A percentile compares a stretch with the other conserved stretches of the same genome.
Evolutionary conservation across 2,329 filamentous ascomycete genomes (phyloP).

Genomic region (Fusarium nanum): DNA sequence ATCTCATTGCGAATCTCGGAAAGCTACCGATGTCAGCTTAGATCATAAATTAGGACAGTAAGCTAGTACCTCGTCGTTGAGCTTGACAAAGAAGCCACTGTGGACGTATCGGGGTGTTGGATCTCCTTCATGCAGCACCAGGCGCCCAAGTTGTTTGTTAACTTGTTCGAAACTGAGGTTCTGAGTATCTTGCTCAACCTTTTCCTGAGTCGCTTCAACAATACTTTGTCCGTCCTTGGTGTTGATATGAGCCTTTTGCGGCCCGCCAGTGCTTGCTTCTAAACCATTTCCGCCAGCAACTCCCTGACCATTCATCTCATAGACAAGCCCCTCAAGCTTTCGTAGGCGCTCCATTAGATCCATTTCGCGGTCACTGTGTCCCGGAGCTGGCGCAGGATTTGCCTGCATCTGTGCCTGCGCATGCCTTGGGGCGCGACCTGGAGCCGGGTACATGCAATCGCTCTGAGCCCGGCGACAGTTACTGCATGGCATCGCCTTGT

Average conservation of each 20-base stretch:
- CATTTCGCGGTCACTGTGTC: slow-evolving; percentile 68
- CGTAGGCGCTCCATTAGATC: slow-evolving; percentile 77
- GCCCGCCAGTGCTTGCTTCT: not conserved
- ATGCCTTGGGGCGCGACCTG: slow-evolving; percentile 76
- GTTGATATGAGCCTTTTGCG: not conserved
- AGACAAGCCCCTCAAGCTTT: slow-evolving; percentile 79
- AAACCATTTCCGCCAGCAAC: not conserved
- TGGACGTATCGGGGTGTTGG: slow-evolving; percentile 78
- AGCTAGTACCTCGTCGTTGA: slow-evolving; percentile 73
- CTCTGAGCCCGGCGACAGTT: slow-evolving; percentile 66
- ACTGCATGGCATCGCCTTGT: slow-evolving; percentile 77
- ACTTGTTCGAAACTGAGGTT: slow-evolving; percentile 58
- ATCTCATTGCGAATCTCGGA: slow-evolving; percentile 35
- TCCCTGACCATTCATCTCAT: slow-evolving; percentile 69
- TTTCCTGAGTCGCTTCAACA: slow-evolving; percentile 28
- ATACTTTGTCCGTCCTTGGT: slow-evolving; percentile 5
- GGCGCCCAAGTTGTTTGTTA: slow-evolving; percentile 58
- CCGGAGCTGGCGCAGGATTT: slow-evolving; percentile 58
- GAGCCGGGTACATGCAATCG: slow-evolving; percentile 78
- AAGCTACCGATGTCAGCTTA: slow-evolving; percentile 20
- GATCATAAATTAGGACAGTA: too few relatives aligned
- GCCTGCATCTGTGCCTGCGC: slow-evolving; percentile 68
- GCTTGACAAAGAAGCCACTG: slow-evolving; percentile 78
- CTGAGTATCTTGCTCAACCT: slow-evolving; percentile 37
- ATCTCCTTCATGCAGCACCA: slow-evolving; percentile 76